These are phyloP conservation scores for Prillingera fragicola DNA, from an alignment of 1,284 basidiomycete species.

Conservation along the genomic window DNA sequence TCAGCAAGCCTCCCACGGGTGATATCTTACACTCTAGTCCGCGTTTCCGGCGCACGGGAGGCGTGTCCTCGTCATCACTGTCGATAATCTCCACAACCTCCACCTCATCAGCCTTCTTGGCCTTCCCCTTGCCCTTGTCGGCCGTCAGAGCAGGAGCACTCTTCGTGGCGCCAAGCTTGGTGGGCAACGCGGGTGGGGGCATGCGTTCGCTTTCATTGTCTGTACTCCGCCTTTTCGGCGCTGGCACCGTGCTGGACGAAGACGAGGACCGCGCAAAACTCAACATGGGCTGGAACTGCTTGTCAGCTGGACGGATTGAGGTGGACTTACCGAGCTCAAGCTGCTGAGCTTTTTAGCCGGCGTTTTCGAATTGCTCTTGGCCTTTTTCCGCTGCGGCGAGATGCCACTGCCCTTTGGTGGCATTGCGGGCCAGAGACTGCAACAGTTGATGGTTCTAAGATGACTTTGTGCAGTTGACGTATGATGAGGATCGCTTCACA, in stretches of 20 bases:
- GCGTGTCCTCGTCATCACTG: slow-evolving; percentile 25
- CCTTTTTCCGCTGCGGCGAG: slow-evolving; percentile 2
- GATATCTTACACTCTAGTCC: too few relatives aligned
- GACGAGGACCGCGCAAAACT: slow-evolving; percentile 17
- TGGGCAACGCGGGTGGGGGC: slow-evolving; percentile 13
- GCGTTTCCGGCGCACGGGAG: too few relatives aligned
- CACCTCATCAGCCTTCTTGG: slow-evolving; percentile 2
- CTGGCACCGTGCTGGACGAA: background rate
- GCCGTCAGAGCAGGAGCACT: too few relatives aligned
- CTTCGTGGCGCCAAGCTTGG: background rate
- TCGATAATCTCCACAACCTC: slow-evolving; percentile 28
- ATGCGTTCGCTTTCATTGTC: slow-evolving; percentile 6
- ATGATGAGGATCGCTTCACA: too few relatives aligned
- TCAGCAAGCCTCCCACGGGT: too few relatives aligned
- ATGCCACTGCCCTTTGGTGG: too few relatives aligned
- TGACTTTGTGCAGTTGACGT: too few relatives aligned
- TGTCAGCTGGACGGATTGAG: slow-evolving; percentile 1
- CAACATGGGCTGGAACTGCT: slow-evolving; percentile 34
- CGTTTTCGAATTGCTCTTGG: too few relatives aligned
- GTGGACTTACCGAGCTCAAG: slow-evolving; percentile 32
- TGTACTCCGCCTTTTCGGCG: too few relatives aligned
- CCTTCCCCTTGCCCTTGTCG: slow-evolving; percentile 53
- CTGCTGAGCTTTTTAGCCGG: slow-evolving; percentile 27
- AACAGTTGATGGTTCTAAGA: too few relatives aligned
- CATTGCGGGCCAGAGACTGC: too few relatives aligned